These are phyloP conservation scores for Morella rubra DNA, from an alignment of 306 rosid genomes.

Conservation along the genomic window DNA sequence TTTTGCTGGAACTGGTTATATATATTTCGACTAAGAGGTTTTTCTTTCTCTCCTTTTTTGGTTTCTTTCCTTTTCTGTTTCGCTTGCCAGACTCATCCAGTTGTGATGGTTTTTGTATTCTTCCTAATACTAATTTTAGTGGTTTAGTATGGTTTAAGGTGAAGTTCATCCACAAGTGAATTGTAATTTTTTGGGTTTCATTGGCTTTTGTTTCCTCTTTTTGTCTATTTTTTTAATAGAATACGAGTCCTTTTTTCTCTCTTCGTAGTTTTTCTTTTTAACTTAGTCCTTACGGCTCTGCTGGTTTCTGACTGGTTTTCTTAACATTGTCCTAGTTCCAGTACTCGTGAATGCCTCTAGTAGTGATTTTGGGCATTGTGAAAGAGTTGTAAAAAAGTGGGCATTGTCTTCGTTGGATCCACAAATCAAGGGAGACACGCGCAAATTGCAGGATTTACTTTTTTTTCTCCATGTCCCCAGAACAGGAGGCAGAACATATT, in stretches of 20 bases:
- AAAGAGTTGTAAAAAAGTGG: conserved; percentile 76
- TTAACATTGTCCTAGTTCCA: conserved; percentile 11
- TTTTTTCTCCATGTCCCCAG: conserved; percentile 95
- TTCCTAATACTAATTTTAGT: not conserved
- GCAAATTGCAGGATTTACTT: conserved; percentile 66
- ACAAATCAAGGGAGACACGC: conserved; percentile 62
- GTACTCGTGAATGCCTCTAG: conserved; percentile 49
- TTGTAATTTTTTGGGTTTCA: not conserved
- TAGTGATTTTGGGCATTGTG: conserved; percentile 56
- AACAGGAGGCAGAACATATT: conserved; percentile 94
- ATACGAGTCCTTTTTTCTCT: not conserved
- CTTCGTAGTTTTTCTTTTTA: conserved; percentile 9
- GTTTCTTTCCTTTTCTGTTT: not conserved
- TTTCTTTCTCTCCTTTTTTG: not conserved
- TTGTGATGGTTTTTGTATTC: not conserved
- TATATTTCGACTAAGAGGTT: not conserved
- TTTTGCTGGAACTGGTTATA: not conserved
- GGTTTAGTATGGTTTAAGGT: conserved; percentile 2
- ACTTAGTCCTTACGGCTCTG: conserved; percentile 10
- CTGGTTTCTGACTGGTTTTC: conserved; percentile 1
- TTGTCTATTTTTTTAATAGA: not conserved
- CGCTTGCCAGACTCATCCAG: not conserved
- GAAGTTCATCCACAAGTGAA: conserved; percentile 1
- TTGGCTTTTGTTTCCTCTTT: not conserved
- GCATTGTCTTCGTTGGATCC: conserved; percentile 57